A percentile compares a stretch with the other conserved stretches of the same genome.
These are phyloP conservation scores for Saccharomycopsis selenospora DNA, from an alignment of 805 yeast species.

Conservation along the genomic window DNA sequence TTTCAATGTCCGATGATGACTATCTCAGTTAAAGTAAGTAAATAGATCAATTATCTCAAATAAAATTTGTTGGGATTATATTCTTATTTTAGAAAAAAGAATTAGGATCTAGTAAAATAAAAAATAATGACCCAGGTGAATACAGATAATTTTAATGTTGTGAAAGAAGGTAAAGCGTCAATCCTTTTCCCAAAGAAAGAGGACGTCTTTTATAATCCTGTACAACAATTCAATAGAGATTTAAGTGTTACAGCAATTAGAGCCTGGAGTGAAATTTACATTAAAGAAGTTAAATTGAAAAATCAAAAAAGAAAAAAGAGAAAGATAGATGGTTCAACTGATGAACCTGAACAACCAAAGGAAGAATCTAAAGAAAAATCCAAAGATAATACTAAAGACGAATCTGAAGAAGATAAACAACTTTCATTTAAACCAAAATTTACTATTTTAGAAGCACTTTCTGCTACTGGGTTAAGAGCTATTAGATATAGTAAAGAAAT, in stretches of 20 bases:
- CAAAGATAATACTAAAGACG: constrained; percentile 10
- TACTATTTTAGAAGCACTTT: constrained; percentile 77
- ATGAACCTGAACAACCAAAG: constrained; percentile 5
- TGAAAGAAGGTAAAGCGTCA: constrained; percentile 75
- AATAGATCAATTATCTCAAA: no score
- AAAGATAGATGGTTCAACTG: constrained; percentile 25
- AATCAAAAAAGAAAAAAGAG: constrained; percentile 27
- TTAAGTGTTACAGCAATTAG: constrained; percentile 75
- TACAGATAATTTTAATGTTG: constrained; percentile 33
- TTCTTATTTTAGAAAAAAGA: no score
- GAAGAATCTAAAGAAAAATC: constrained; percentile 1
- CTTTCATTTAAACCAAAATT: constrained; percentile 38
- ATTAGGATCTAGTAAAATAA: no score
- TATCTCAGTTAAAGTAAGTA: no score
- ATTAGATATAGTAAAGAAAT: constrained; percentile 90
- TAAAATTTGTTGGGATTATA: no score
- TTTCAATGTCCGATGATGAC: no score
- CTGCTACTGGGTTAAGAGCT: constrained; percentile 94
- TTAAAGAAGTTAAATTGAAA: constrained; percentile 27
- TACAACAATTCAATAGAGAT: constrained; percentile 95
- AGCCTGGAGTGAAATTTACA: constrained; percentile 72
- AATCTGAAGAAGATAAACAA: constrained; percentile 17
- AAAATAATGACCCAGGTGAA: constrained; percentile 21
- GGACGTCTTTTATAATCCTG: constrained; percentile 87
- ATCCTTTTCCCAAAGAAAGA: constrained; percentile 71